A percentile compares a stretch with the other conserved stretches of the same genome.
These are phyloP conservation scores for Aspergillus neoniger DNA, from an alignment of 2,329 filamentous ascomycete genomes.

Conservation along the genomic window DNA sequence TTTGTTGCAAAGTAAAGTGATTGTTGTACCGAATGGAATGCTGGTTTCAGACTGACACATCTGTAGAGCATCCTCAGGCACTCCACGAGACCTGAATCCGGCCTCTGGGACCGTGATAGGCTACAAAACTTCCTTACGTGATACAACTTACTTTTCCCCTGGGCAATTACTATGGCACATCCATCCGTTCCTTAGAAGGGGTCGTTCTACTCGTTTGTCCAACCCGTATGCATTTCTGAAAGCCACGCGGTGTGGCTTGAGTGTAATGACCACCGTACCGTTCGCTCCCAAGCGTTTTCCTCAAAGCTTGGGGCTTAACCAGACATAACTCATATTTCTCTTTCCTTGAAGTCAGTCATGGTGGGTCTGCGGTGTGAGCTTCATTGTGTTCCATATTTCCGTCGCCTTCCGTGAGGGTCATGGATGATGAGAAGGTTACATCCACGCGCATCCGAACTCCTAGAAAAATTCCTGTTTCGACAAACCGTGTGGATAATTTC, in stretches of 20 bases:
- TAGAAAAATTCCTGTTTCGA: neutral
- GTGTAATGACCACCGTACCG: neutral
- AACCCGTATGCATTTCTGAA: neutral
- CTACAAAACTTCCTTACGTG: neutral
- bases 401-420: neutral
- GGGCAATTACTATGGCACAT: neutral
- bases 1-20: neutral
- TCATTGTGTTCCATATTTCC: neutral
- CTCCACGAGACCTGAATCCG: neutral
- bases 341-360: neutral
- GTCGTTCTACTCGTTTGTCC: neutral
- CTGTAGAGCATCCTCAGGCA: neutral
- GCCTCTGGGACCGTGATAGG: neutral
- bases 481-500: neutral
- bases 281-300: neutral
- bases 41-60: neutral
- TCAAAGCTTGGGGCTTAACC: neutral
- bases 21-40: neutral
- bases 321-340: neutral
- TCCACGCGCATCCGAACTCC: neutral
- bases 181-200: neutral
- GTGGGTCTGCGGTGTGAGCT: neutral
- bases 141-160: neutral
- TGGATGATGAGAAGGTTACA: neutral
- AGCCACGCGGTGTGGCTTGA: neutral